phyloP scores from a whole-genome alignment of 768 basidiomycete species.

The Chalciporus sphaerocephalus region DNA sequence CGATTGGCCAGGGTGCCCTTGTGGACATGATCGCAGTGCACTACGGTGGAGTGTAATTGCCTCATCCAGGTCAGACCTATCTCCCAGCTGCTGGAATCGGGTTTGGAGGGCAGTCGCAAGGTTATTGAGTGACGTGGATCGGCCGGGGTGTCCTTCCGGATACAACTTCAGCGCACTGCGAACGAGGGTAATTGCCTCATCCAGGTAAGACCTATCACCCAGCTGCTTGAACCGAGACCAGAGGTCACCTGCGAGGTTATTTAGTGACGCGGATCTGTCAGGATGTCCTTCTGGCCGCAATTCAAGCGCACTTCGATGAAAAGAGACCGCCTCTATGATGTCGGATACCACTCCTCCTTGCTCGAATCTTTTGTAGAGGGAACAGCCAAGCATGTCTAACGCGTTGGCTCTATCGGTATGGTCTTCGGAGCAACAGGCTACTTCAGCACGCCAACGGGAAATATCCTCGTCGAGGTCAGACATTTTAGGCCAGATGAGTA shows the following conservation, averaged over 20 bases:
- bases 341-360: neutral
- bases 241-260: neutral
- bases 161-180: neutral
- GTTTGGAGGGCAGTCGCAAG: neutral
- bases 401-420: too few relatives aligned
- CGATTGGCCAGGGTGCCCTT: neutral
- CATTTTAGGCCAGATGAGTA: too few relatives aligned
- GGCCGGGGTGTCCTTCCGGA: neutral
- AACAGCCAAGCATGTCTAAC: too few relatives aligned
- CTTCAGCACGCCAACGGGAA: too few relatives aligned
- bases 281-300: neutral
- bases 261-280: neutral
- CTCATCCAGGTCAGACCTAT: neutral
- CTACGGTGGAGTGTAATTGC: neutral
- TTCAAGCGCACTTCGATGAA: neutral
- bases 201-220: neutral
- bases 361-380: too few relatives aligned
- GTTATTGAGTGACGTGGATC: neutral
- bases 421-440: too few relatives aligned
- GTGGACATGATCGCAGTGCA: neutral
- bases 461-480: too few relatives aligned
- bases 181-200: constrained; percentile 1
- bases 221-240: neutral
- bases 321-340: neutral
- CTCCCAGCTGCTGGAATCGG: neutral